Evolutionary conservation across 208 protist species (phyloP), one percentile per base, ranked within the genome.

Genomic region (Crithidia mellificae): DNA sequence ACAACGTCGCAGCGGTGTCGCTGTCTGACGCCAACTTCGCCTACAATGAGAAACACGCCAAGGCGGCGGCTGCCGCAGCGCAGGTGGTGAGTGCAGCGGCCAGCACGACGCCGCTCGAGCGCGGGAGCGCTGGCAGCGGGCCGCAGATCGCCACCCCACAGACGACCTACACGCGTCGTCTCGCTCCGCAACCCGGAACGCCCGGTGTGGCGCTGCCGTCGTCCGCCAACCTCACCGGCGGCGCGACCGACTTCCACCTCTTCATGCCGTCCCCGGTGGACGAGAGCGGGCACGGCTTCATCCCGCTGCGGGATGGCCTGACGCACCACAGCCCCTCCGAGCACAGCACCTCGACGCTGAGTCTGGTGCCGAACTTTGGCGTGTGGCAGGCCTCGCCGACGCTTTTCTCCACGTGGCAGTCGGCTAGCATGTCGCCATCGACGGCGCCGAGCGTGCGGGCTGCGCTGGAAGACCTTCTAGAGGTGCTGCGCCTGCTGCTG

Each of bases 401-500:
- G 46, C 39, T 69, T 14, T 27, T 65, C 53, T 64, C 69, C 2
- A 54, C 20, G n/a, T 67, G 38, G 55, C 56, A 70, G 19, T 44
- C 63, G 1, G 34, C 17, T 11, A 57, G 30, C 27, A n/a, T 51
- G 54, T 36, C 69, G n/a, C 61, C 58, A 6, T 58, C 50, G 7
- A 36, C 46, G 14, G 39, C 47, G 38, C 34, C 47, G 2, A 39
- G 34, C 47, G 24, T 59, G 43, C 47, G 32, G 1, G 32, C 62
- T 8, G 53, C 66, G 3, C n/a, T 85, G 43, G 34, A 14, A 15
- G 76, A 81, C 64, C 38, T 85, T 4, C 52, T 72, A 19, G 80
- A 85, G 41, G 52, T 71, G 38, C 49, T 61, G 25, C 69, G 80
- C 1, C 68, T 81, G 41, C 65, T 85, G 14, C 56, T 62, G 38